Evolutionary conservation across 164 flowering plant genomes (phyloP), one percentile per base, ranked within the genome.

Genomic region (Amborella trichopoda): DNA sequence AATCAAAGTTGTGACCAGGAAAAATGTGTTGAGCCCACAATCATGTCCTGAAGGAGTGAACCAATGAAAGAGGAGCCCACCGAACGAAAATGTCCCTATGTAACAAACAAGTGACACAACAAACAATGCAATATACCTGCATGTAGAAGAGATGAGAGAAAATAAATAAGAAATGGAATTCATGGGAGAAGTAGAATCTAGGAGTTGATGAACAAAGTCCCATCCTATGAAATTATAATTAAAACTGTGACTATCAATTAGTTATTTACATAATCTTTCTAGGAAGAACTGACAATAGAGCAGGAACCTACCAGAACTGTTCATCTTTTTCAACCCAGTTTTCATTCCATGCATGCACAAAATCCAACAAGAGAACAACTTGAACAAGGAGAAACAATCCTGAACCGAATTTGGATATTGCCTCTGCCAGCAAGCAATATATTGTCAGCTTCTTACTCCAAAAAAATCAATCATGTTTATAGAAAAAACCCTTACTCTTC

Each of bases 281-380:
- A 3, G 40, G 6, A 37, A 5, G 19, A 37, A 37, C 11, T 2
- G 40, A 37, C 6, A 21, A 37, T 37, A 5, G 19, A 37, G n/a
- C 2, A 37, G 40, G 6, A 48, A 71, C 90, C 41, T 38, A 87
- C 99, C 99, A 91, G 73, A 91, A 91, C 58, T 80, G 93, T 61
- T 91, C 95, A 64, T 84, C 91, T 67, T 84, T 82, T 58, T 76
- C 80, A 60, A 87, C 94, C 96, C 99, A 91, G 49, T 61, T 77
- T 64, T 91, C 94, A 63, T 91, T 91, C 99, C 99, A 91, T 67
- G 62, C 70, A 61, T 91, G 99, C 41, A 91, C 99, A 69, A 91
- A 91, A 65, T 91, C 96, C 71, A 91, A 64, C 66, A 91, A 62
- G 52, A 91, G 95, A 44, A 91, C 94, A 69, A 91, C 99, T 74